Conservation (phyloP, 2,329 filamentous ascomycete genomes). For the Neofusicoccum ribis region DNA sequence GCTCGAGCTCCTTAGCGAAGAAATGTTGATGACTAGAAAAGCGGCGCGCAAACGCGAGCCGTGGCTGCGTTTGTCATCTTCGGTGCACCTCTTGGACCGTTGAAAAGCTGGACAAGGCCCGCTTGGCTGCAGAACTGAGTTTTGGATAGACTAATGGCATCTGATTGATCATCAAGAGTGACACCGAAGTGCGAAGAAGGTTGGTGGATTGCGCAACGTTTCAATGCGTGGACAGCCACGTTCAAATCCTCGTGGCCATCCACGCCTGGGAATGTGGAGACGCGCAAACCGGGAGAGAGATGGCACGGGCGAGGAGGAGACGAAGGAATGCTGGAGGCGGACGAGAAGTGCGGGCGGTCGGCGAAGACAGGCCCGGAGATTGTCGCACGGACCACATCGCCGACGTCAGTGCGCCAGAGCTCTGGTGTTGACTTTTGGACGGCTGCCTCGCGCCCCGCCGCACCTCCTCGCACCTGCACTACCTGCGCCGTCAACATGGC, state of each 20-base stretch:
- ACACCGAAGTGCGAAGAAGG: not conserved
- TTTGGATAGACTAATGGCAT: not conserved
- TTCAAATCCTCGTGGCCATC: no score
- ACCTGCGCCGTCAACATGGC: not conserved
- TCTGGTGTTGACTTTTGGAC: not conserved
- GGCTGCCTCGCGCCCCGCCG: not conserved
- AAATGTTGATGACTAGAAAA: not conserved
- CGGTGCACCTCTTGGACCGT: not conserved
- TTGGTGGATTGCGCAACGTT: not conserved
- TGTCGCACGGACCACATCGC: not conserved
- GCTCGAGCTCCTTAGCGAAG: not conserved
- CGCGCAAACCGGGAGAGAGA: no score
- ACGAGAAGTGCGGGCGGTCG: not conserved
- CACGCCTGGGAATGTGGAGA: no score
- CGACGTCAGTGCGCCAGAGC: not conserved
- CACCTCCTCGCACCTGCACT: not conserved
- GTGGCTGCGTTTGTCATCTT: not conserved
- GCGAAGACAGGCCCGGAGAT: not conserved
- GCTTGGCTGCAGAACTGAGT: no score
- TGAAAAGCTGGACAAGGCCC: not conserved
- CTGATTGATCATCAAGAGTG: not conserved
- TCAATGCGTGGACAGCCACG: not conserved
- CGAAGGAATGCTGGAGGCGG: not conserved
- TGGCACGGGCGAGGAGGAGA: not conserved
- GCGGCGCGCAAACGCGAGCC: not conserved